Percentiles rank a stretch among this genome's conserved stretches.
Evolutionary conservation across 306 rosid genomes (phyloP).

Genomic region (Dalbergia cochinchinensis): DNA sequence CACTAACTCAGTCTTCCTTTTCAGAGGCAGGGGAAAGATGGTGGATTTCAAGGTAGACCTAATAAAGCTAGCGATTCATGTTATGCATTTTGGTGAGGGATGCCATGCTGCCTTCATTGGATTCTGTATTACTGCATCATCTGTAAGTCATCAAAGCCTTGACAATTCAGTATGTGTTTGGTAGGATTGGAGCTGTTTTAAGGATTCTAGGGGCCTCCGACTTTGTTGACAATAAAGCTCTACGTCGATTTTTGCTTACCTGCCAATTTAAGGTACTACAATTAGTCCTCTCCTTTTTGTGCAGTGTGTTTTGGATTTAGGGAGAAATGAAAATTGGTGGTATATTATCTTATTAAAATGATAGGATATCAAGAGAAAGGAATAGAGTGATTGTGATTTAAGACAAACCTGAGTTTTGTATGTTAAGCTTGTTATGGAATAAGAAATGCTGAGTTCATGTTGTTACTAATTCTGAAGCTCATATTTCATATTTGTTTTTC

Average conservation of each 20-base stretch:
- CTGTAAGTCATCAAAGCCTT: constrained; percentile 37
- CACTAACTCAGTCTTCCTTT: constrained; percentile 39
- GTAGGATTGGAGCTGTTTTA: constrained; percentile 85
- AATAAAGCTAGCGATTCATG: constrained; percentile 90
- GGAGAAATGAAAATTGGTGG: not conserved
- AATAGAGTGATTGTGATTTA: constrained; percentile 11
- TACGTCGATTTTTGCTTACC: constrained; percentile 69
- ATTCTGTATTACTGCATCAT: constrained; percentile 15
- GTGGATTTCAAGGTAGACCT: constrained; percentile 96
- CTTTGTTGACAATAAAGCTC: constrained; percentile 69
- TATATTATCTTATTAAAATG: constrained; percentile 3
- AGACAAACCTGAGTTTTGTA: constrained; percentile 10
- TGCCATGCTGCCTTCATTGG: constrained; percentile 21
- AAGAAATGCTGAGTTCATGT: constrained; percentile 17
- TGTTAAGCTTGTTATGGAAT: not conserved
- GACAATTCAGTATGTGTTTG: constrained; percentile 45
- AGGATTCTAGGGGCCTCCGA: constrained; percentile 74
- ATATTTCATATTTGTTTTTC: constrained; percentile 43
- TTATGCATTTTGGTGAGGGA: constrained; percentile 93
- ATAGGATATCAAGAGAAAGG: constrained; percentile 12
- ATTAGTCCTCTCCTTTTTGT: constrained; percentile 5
- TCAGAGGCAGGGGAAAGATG: constrained; percentile 84
- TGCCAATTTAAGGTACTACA: constrained; percentile 80
- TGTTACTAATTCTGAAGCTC: constrained; percentile 37
- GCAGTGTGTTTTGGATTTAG: constrained; percentile 1